Evolutionary conservation across 208 protist genomes (phyloP).

Genomic region (Leishmania tropica): DNA sequence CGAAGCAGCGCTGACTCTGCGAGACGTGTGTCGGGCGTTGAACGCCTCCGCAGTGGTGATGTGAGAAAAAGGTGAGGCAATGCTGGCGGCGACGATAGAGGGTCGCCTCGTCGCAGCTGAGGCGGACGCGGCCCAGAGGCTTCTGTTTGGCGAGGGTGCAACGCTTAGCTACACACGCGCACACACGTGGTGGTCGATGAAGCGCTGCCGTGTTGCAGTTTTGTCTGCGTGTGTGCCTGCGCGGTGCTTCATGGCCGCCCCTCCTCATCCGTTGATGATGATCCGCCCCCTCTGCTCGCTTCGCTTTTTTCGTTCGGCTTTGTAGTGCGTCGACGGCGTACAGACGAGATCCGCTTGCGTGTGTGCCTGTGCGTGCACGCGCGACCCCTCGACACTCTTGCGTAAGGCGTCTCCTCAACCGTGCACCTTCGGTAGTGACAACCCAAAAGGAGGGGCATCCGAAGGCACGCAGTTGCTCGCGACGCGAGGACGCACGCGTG

Average conservation of each 20-base stretch:
- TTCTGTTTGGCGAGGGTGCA: neutral
- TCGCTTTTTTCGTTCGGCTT: neutral
- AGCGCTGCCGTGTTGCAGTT: neutral
- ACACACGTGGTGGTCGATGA: neutral
- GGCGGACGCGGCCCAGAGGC: neutral
- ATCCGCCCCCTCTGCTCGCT: neutral
- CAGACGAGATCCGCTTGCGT: neutral
- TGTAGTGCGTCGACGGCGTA: neutral
- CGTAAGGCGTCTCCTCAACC: neutral
- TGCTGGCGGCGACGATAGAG: neutral
- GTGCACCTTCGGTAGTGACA: neutral
- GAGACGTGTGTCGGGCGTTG: slow-evolving; percentile 14
- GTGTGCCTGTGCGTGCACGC: neutral
- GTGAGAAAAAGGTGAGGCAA: neutral
- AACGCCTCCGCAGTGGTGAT: neutral
- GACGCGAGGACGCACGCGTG: neutral
- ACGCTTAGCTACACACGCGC: neutral
- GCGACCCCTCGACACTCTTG: neutral
- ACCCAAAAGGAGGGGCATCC: no score
- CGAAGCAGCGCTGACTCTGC: slow-evolving; percentile 6
- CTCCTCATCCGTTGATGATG: neutral
- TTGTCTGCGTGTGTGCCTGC: neutral
- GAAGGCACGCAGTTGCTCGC: neutral
- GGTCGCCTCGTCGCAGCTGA: neutral
- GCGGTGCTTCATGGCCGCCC: neutral